phyloP scores from a whole-genome alignment of 1,284 basidiomycete species.

The Ceratobasidium sp. region DNA sequence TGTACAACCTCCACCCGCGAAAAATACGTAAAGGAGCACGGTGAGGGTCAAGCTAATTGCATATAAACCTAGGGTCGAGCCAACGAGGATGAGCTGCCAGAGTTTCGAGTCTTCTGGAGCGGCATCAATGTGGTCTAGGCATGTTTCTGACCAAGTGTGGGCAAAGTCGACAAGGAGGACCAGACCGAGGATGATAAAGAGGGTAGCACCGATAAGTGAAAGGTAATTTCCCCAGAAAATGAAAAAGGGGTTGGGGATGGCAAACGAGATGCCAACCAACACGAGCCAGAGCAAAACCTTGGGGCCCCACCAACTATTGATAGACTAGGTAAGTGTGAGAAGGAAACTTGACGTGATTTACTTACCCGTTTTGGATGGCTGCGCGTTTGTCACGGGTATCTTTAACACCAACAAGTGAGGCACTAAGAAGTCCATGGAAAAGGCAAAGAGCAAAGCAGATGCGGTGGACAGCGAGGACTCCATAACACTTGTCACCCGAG shows the following conservation, averaged over 20 bases:
- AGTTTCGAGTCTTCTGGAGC: slow-evolving; percentile 74
- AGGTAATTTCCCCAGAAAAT: slow-evolving; percentile 96
- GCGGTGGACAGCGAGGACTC: slow-evolving; percentile 95
- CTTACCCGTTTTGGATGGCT: slow-evolving; percentile 93
- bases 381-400: slow-evolving; percentile 91
- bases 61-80: slow-evolving; percentile 91
- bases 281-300: slow-evolving; percentile 87
- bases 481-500: slow-evolving; percentile 90
- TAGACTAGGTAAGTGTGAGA: slow-evolving; percentile 19
- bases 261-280: slow-evolving; percentile 80
- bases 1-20: slow-evolving; percentile 83
- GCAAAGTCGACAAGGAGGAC: slow-evolving; percentile 98
- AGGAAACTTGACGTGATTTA: slow-evolving; percentile 5
- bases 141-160: slow-evolving; percentile 97
- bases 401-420: slow-evolving; percentile 81
- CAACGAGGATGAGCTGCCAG: slow-evolving; percentile 96
- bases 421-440: slow-evolving; percentile 83
- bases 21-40: slow-evolving; percentile 88
- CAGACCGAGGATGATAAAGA: slow-evolving; percentile 96
- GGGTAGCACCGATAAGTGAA: slow-evolving; percentile 84
- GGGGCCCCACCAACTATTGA: slow-evolving; percentile 92
- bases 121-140: slow-evolving; percentile 93
- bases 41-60: slow-evolving; percentile 81
- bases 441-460: slow-evolving; percentile 94
- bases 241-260: slow-evolving; percentile 93